These are phyloP conservation scores for Rhodosporidiobolus sp. DNA, from an alignment of 768 basidiomycete species.

Conservation along the genomic window DNA sequence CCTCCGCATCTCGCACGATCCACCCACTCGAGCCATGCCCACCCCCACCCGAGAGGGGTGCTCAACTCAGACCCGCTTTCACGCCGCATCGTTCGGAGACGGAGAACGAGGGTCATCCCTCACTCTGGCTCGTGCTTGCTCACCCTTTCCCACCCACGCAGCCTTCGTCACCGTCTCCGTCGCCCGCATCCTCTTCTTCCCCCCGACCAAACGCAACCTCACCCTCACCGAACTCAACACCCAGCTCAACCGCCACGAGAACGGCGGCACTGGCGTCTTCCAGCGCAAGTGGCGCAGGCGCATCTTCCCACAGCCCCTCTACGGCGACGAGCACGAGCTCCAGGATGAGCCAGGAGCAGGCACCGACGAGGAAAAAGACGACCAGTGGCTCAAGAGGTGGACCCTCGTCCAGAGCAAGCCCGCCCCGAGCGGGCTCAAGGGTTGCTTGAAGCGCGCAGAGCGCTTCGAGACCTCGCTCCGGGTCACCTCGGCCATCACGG, in stretches of 20 bases:
- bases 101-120: background rate
- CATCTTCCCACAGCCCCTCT: background rate
- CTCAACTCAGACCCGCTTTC: background rate
- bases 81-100: background rate
- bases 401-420: background rate
- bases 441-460: slow-evolving; percentile 8
- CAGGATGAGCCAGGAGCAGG: background rate
- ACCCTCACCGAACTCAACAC: slow-evolving; percentile 30
- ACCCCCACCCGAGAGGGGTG: background rate
- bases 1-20: background rate
- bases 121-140: background rate
- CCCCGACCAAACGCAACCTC: slow-evolving; percentile 5
- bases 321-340: slow-evolving; percentile 13
- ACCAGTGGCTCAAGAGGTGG: background rate
- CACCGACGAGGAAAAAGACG: background rate
- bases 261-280: slow-evolving; percentile 24
- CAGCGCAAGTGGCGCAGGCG: slow-evolving; percentile 6
- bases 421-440: slow-evolving; percentile 7
- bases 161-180: background rate
- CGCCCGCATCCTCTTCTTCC: slow-evolving; percentile 4
- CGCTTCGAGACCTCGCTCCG: background rate
- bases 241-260: slow-evolving; percentile 24
- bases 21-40: background rate
- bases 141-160: background rate
- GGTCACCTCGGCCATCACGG: background rate